A percentile compares a stretch with the other conserved stretches of the same genome.
Conservation (phyloP, 2,329 filamentous ascomycete species). For the Teratosphaeria nubilosa region DNA sequence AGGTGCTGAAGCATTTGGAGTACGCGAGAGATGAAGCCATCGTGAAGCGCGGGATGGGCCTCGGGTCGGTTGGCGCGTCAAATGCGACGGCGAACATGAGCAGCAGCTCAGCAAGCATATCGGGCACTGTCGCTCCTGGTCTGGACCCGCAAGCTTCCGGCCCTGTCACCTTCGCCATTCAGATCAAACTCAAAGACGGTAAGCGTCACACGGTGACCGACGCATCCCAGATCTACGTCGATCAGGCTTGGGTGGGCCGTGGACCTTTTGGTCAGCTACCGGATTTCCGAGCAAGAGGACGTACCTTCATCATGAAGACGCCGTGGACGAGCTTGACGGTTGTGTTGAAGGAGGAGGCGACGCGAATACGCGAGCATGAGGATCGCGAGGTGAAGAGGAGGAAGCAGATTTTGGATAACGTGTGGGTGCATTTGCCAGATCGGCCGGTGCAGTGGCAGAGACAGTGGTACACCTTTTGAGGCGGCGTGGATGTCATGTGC, state of each 20-base stretch:
- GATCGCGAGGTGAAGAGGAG: conserved; percentile 68
- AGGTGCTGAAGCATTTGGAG: conserved; percentile 69
- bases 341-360: conserved; percentile 87
- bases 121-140: background rate
- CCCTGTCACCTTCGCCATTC: conserved; percentile 29
- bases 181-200: conserved; percentile 66
- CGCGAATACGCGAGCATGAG: conserved; percentile 67
- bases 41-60: conserved; percentile 73
- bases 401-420: conserved; percentile 52
- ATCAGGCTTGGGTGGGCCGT: conserved; percentile 84
- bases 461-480: conserved; percentile 66
- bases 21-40: conserved; percentile 73
- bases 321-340: conserved; percentile 68
- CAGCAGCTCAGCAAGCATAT: conserved; percentile 3
- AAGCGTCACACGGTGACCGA: conserved; percentile 61
- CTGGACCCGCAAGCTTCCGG: background rate
- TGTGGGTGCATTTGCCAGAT: conserved; percentile 84
- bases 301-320: conserved; percentile 55
- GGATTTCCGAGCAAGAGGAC: conserved; percentile 68
- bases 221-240: conserved; percentile 75
- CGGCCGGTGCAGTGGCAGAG: conserved; percentile 69
- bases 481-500: background rate
- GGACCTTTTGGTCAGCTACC: conserved; percentile 52
- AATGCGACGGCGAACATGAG: conserved; percentile 8
- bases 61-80: conserved; percentile 33